phyloP scores from a whole-genome alignment of 352 stramenopile genomes.

The Discostella stelligera region DNA sequence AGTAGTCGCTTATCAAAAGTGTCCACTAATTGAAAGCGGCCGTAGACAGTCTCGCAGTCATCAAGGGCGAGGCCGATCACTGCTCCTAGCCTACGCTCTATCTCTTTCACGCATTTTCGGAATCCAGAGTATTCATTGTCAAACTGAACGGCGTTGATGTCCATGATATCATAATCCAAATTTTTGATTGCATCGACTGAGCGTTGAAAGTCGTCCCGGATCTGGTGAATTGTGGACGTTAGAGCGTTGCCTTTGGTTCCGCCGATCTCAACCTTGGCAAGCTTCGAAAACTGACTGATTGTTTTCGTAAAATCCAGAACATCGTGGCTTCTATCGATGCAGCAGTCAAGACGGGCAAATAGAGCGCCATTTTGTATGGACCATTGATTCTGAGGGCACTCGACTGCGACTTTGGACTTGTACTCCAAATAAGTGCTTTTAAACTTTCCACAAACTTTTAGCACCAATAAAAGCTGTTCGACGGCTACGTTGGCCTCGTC shows the following conservation, averaged over 20 bases:
- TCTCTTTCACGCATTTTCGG: conserved; percentile 95
- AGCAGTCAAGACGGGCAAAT: conserved; percentile 95
- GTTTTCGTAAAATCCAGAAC: conserved; percentile 97
- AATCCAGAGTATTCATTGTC: conserved; percentile 98
- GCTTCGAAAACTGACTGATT: conserved; percentile 97
- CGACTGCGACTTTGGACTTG: conserved; percentile 93
- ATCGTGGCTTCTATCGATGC: conserved; percentile 96
- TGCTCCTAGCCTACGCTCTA: conserved; percentile 94
- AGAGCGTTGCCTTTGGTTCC: conserved; percentile 96
- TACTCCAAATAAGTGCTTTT: conserved; percentile 98
- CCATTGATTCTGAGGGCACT: conserved; percentile 97
- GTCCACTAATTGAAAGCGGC: conserved; percentile 96
- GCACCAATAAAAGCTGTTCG: conserved; percentile 88
- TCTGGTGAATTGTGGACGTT: conserved; percentile 91
- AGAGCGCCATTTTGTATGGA: conserved; percentile 96
- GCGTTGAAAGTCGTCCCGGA: conserved; percentile 93
- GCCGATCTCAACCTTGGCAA: conserved; percentile 96
- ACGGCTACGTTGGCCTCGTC: conserved; percentile 92
- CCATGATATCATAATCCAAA: conserved; percentile 97
- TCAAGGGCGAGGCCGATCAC: conserved; percentile 96
- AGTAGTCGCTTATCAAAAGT: conserved; percentile 92
- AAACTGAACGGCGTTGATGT: conserved; percentile 94
- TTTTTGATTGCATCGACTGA: conserved; percentile 93
- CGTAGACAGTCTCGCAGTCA: conserved; percentile 95
- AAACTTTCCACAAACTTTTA: conserved; percentile 91